Conservation (phyloP, 768 basidiomycete genomes). For the Fomitopsis serialis region DNA sequence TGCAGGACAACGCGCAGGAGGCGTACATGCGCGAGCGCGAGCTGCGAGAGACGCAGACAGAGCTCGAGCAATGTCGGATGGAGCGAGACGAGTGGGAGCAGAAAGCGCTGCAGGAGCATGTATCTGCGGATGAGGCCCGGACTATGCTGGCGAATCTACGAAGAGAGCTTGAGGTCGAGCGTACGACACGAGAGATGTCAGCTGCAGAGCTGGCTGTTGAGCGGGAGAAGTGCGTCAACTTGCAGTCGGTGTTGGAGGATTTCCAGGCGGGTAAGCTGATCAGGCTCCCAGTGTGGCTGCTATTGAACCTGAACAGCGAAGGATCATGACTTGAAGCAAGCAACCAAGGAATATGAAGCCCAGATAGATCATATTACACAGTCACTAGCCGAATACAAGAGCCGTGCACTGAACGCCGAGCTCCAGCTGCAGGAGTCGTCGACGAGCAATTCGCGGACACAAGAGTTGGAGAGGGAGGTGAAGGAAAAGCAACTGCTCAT, state of each 20-base stretch:
- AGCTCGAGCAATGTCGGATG: constrained; percentile 80
- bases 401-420: constrained; percentile 86
- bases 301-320: constrained; percentile 51
- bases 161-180: constrained; percentile 64
- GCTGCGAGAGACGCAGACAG: constrained; percentile 75
- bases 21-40: constrained; percentile 68
- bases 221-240: constrained; percentile 69
- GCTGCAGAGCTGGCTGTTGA: constrained; percentile 57
- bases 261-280: constrained; percentile 74
- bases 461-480: constrained; percentile 80
- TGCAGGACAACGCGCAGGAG: constrained; percentile 70
- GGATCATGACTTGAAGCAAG: constrained; percentile 83
- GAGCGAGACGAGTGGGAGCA: constrained; percentile 76
- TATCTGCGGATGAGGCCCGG: constrained; percentile 64
- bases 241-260: constrained; percentile 91
- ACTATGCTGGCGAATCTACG: constrained; percentile 49
- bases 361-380: constrained; percentile 67
- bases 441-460: constrained; percentile 58
- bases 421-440: constrained; percentile 71
- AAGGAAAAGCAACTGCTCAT: constrained; percentile 95
- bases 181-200: constrained; percentile 53
- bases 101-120: constrained; percentile 58
- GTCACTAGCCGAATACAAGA: constrained; percentile 86
- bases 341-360: constrained; percentile 75
- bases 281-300: background rate